phyloP scores from a whole-genome alignment of 73 alveolate species.

The Paramecium caudatum region DNA sequence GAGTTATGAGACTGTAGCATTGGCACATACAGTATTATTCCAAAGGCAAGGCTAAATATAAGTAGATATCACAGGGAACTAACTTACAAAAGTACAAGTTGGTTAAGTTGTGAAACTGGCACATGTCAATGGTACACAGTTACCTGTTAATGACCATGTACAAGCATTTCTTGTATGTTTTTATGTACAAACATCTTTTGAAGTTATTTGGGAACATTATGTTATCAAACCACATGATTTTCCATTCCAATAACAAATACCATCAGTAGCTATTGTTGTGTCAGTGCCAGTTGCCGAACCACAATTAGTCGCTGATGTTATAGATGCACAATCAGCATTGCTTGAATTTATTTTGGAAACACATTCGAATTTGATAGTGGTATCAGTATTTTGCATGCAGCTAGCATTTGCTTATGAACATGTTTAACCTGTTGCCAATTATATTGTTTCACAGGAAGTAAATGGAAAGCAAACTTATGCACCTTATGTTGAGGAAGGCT shows the following conservation, averaged over 20 bases:
- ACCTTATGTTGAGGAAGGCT: neutral
- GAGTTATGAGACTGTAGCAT: neutral
- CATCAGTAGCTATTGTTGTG: neutral
- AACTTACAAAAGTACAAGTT: neutral
- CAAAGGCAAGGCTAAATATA: neutral
- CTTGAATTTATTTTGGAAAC: neutral
- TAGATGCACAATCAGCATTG: neutral
- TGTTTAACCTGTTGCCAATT: neutral
- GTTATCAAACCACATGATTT: neutral
- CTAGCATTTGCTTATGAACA: neutral
- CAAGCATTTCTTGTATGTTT: neutral
- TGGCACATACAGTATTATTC: neutral
- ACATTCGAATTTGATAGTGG: too few relatives aligned
- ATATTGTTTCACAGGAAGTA: neutral
- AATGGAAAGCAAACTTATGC: neutral
- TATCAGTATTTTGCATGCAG: neutral
- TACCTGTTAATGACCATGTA: neutral
- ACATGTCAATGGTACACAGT: neutral
- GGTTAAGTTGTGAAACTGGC: neutral
- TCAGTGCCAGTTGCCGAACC: neutral
- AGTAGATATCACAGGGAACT: neutral
- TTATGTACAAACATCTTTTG: neutral
- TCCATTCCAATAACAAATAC: slow-evolving; percentile 27
- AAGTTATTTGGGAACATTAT: neutral
- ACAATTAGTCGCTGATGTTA: neutral